Conservation (phyloP, 257 asterid genomes). For the Verbascum thapsus region DNA sequence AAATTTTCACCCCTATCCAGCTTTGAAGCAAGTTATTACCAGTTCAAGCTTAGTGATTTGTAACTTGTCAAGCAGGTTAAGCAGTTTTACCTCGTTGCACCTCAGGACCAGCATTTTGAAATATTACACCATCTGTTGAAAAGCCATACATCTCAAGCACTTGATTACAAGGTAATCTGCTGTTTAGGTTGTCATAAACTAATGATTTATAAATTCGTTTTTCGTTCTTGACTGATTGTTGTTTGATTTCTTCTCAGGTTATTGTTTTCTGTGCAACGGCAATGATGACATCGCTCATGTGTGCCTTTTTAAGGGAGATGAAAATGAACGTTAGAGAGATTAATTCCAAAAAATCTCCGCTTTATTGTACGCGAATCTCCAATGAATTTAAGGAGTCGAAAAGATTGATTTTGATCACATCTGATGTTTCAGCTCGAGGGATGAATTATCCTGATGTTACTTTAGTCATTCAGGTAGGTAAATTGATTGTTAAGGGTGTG, state of each 20-base stretch:
- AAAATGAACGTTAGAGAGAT: constrained; percentile 79
- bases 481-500: too few species aligned
- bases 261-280: constrained; percentile 86
- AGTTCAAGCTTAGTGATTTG: constrained; percentile 25
- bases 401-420: constrained; percentile 63
- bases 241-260: constrained; percentile 50
- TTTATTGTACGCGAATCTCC: constrained; percentile 73
- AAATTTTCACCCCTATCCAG: too few species aligned
- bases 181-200: constrained; percentile 16
- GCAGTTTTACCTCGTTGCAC: constrained; percentile 73
- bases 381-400: constrained; percentile 83
- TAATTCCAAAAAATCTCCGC: constrained; percentile 77
- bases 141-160: constrained; percentile 64
- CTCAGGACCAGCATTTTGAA: constrained; percentile 75
- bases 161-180: constrained; percentile 77
- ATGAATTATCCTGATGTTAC: constrained; percentile 92
- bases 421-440: constrained; percentile 89
- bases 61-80: constrained; percentile 60
- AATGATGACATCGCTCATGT: constrained; percentile 82
- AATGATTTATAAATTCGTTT: constrained; percentile 1
- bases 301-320: constrained; percentile 74
- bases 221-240: constrained; percentile 18
- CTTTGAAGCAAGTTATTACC: too few species aligned
- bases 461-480: constrained; percentile 89
- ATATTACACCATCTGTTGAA: constrained; percentile 67